Percentiles rank a stretch among this genome's conserved stretches.
Conservation (phyloP, 768 basidiomycete genomes). For the Boletus subparvulus region DNA sequence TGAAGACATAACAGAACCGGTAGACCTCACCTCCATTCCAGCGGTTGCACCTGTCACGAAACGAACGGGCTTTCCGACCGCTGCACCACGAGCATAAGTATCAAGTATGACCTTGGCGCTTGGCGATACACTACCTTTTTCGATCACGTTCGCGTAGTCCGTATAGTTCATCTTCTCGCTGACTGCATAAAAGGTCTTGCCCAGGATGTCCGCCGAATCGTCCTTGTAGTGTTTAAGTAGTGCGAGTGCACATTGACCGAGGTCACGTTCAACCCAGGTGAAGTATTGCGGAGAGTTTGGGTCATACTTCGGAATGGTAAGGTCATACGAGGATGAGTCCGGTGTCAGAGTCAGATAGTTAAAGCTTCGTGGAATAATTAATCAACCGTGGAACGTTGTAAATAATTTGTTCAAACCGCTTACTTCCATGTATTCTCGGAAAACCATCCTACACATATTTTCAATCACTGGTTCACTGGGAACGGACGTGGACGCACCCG, state of each 20-base stretch:
- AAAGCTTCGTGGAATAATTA: not conserved
- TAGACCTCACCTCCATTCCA: conserved; percentile 21
- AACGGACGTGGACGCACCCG: conserved; percentile 10
- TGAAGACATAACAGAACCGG: not conserved
- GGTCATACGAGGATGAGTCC: conserved; percentile 16
- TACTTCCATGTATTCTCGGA: conserved; percentile 24
- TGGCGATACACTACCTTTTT: conserved; percentile 10
- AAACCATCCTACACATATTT: conserved; percentile 23
- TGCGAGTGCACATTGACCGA: conserved; percentile 23
- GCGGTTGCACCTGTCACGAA: conserved; percentile 15
- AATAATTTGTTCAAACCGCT: not conserved
- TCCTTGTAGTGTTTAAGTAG: conserved; percentile 26
- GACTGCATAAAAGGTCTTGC: conserved; percentile 25
- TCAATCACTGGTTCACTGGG: not conserved
- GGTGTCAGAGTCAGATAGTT: conserved; percentile 6
- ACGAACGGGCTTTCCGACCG: conserved; percentile 27
- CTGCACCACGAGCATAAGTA: conserved; percentile 6
- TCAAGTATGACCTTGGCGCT: not conserved
- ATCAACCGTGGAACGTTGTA: not conserved
- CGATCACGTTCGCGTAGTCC: conserved; percentile 13
- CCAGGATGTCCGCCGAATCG: conserved; percentile 19
- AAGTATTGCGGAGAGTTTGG: conserved; percentile 18
- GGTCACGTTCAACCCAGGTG: conserved; percentile 25
- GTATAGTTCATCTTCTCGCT: conserved; percentile 22
- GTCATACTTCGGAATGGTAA: conserved; percentile 21